Conservation (phyloP, 148 eudicot genomes). For the Pharnaceum exiguum region DNA sequence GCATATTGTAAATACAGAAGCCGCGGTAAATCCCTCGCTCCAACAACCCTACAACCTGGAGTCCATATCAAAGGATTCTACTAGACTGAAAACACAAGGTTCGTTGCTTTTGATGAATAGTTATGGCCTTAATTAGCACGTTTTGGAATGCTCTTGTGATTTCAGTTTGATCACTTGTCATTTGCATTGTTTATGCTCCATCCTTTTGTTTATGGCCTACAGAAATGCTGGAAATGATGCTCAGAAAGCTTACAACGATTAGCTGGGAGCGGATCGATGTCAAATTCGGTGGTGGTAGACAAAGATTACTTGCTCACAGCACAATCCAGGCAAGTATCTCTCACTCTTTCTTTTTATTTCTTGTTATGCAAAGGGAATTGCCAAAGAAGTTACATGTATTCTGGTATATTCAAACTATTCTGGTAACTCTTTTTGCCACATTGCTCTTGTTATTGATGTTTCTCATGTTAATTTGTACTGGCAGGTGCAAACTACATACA, state of each 20-base stretch:
- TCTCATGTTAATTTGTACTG: background rate
- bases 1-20: conserved; percentile 56
- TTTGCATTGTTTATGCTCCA: background rate
- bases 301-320: conserved; percentile 69
- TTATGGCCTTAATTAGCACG: background rate
- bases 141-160: no score
- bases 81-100: conserved; percentile 62
- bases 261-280: conserved; percentile 93
- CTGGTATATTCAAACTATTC: background rate
- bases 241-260: conserved; percentile 53
- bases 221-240: conserved; percentile 61
- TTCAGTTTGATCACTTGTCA: no score
- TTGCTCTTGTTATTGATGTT: background rate
- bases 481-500: conserved; percentile 36
- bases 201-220: background rate
- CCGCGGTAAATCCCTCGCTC: conserved; percentile 15
- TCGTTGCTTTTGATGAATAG: conserved; percentile 2
- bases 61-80: conserved; percentile 23
- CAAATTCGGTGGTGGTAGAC: conserved; percentile 64
- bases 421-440: background rate
- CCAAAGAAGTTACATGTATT: background rate
- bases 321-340: conserved; percentile 70
- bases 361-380: background rate
- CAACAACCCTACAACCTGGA: conserved; percentile 25
- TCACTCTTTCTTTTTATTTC: background rate